Evolutionary conservation across 140 eudicot genomes (phyloP).

Genomic region (Bidens hawaiensis): DNA sequence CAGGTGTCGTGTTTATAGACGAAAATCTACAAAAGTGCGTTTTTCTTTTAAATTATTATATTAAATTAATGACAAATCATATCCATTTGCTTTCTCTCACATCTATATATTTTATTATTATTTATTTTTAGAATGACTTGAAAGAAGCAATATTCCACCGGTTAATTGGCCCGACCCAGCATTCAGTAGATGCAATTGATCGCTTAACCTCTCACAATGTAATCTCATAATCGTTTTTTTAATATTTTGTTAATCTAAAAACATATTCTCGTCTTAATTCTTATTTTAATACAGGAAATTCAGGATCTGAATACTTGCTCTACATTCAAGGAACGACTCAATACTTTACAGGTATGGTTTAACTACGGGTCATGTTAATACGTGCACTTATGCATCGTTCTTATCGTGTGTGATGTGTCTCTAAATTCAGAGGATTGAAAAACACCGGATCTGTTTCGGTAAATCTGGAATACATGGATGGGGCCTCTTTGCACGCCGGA

Average conservation of each 20-base stretch:
- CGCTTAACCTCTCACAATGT: slow-evolving; percentile 33
- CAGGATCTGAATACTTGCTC: slow-evolving; percentile 40
- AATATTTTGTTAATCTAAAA: background rate
- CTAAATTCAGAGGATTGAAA: slow-evolving; percentile 66
- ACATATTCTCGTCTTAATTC: background rate
- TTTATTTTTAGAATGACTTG: slow-evolving; percentile 35
- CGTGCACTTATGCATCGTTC: background rate
- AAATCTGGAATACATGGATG: slow-evolving; percentile 97
- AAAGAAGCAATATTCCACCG: slow-evolving; percentile 63
- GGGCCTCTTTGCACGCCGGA: slow-evolving; percentile 96
- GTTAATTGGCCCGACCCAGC: slow-evolving; percentile 69
- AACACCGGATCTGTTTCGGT: slow-evolving; percentile 74
- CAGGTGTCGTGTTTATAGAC: slow-evolving; percentile 61
- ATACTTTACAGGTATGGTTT: slow-evolving; percentile 51
- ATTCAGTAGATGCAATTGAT: slow-evolving; percentile 53
- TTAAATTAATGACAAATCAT: background rate
- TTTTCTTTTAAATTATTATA: background rate
- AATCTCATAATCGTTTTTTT: background rate
- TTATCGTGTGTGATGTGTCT: background rate
- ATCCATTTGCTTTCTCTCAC: background rate
- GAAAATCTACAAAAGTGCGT: slow-evolving; percentile 52
- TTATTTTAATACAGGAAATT: slow-evolving; percentile 29
- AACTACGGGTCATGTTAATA: background rate
- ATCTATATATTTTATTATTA: background rate
- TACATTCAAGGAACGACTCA: slow-evolving; percentile 69